Conservation (phyloP, 108 stramenopile species). For the Cylindrotheca fusiformis region DNA sequence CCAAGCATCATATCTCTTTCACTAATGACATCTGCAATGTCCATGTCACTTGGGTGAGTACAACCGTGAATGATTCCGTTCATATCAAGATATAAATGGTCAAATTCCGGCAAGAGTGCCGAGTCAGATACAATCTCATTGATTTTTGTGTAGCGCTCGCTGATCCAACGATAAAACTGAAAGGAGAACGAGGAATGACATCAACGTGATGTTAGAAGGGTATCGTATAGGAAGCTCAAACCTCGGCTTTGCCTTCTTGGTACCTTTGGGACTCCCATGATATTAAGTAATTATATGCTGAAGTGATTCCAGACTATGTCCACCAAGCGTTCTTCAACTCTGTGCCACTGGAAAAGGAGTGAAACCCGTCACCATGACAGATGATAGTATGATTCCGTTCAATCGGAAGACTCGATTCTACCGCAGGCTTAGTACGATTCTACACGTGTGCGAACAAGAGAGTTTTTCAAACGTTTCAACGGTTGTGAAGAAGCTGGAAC, state of each 20-base stretch:
- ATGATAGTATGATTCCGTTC: too few species aligned
- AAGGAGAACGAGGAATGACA: neutral
- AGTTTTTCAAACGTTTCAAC: too few species aligned
- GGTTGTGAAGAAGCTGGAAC: too few species aligned
- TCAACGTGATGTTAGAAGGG: neutral
- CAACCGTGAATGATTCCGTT: conserved; percentile 99
- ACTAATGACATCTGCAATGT: conserved; percentile 83
- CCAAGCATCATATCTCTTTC: conserved; percentile 97
- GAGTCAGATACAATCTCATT: conserved; percentile 95
- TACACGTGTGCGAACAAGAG: too few species aligned
- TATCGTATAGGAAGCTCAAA: neutral
- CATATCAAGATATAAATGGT: conserved; percentile 98
- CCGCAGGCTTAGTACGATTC: too few species aligned
- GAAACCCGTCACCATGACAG: too few species aligned
- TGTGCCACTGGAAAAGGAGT: neutral
- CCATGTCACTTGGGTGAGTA: conserved; percentile 87
- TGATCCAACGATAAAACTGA: conserved; percentile 98
- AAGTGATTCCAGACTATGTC: too few species aligned
- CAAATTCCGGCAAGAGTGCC: conserved; percentile 84
- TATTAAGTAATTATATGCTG: too few species aligned
- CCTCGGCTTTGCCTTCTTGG: neutral
- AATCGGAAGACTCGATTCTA: too few species aligned
- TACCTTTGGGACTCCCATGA: conserved; percentile 45
- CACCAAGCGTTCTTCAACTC: too few species aligned
- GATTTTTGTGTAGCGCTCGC: conserved; percentile 98